Base-by-base conservation (phyloP, 305 asterid genomes). In the Plantago coronopus region DNA sequence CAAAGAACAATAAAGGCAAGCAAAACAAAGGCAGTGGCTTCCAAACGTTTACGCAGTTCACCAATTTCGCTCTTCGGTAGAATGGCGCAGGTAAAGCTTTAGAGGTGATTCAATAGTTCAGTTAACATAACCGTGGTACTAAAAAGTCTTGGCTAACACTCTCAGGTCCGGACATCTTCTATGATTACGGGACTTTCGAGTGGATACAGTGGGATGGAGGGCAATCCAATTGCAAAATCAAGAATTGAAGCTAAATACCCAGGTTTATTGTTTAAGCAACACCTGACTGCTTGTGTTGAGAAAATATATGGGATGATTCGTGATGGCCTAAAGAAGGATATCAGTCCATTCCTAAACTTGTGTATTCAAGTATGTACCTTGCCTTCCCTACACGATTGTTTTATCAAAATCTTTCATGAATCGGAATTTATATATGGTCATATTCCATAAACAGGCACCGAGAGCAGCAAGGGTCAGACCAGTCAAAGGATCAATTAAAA, bases 121-220 rank as follows among this genome's bases (percentile, higher is more conserved):
- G 22, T 37, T 60, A 64, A 59, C 44, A 64, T n/a, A 57, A 19
- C 38, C 46, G 18, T 59, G 58, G n/a, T 57, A 48, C 45, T 51
- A 54, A 65, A 64, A 70, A 37, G 57, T 65, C 56, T 67, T 58
- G 66, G 48, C 19, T 72, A 48, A 27, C 60, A 59, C 50, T 76
- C 20, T 61, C 82, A 90, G 97, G 95, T 81, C 38, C 80, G 97
- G 54, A 65, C 86, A 70, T 79, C 93, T 69, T 78, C 95, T 62
- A 68, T 76, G 72, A 76, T 79, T 75, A 80, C 76, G 62, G 94
- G 94, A 62, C 79, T 80, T 67, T 88, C 97, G 48, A 91, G 87
- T 47, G 96, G 97, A 51, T 88, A 91, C 78, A 85, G 96, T 9
- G 97, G 97, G 64, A 85, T 91, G 82, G 96, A 88, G 70, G 95